phyloP scores from a whole-genome alignment of 495 filamentous ascomycete species.

The Chaetomium tenue region DNA sequence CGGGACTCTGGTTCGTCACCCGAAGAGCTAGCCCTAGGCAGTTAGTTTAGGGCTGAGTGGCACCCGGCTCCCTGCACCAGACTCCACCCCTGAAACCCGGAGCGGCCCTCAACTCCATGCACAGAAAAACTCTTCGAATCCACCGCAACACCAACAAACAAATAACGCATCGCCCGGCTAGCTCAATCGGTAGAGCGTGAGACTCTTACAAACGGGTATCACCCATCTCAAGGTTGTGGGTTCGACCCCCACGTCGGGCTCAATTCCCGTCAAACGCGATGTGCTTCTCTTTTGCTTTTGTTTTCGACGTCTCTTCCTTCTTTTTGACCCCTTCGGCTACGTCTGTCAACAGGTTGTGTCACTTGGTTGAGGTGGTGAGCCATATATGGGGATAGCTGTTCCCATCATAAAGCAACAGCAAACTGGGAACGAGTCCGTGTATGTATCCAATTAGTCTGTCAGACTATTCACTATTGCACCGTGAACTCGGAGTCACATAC shows the following conservation, averaged over 20 bases:
- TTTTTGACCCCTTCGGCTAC: no score
- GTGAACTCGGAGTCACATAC: no score
- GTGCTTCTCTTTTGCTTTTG: not conserved
- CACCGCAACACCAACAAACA: not conserved
- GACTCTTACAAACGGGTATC: slow-evolving; percentile 60
- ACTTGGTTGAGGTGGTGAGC: no score
- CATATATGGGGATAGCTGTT: no score
- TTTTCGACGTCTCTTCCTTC: no score
- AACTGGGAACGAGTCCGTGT: no score
- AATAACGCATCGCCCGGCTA: slow-evolving; percentile 48
- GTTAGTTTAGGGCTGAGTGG: not conserved
- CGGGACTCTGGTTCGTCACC: no score
- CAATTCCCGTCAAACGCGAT: slow-evolving; percentile 9
- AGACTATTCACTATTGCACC: no score
- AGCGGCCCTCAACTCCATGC: not conserved
- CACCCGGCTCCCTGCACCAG: not conserved
- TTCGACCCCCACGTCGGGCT: slow-evolving; percentile 16
- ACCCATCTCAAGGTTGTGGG: slow-evolving; percentile 16
- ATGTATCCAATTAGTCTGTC: no score
- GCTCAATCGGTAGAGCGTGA: slow-evolving; percentile 83
- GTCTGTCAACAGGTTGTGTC: no score
- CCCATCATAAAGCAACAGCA: no score
- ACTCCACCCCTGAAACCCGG: not conserved
- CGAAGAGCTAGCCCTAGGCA: no score
- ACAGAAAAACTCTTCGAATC: not conserved